Conservation (phyloP, 495 filamentous ascomycete species). For the Penicillium diatomitis region DNA sequence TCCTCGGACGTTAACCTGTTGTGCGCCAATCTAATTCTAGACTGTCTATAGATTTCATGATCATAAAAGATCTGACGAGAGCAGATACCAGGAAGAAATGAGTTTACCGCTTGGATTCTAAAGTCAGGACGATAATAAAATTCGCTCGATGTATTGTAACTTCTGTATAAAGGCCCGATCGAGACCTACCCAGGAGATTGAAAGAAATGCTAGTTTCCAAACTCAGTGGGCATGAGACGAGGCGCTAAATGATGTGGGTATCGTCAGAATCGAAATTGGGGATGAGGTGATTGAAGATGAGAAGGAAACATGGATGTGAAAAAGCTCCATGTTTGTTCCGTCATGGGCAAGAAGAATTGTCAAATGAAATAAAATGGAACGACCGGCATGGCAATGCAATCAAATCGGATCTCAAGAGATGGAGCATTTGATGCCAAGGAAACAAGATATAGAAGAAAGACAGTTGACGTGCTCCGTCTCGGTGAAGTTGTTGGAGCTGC, state of each 20-base stretch:
- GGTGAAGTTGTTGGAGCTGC: too few species aligned
- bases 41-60: too few species aligned
- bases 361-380: slow-evolving; percentile 1
- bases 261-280: slow-evolving; percentile 19
- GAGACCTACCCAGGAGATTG: too few species aligned
- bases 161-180: too few species aligned
- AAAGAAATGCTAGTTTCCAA: too few species aligned
- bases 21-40: too few species aligned
- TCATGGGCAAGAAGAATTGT: neutral
- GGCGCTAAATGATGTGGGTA: slow-evolving; percentile 23
- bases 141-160: too few species aligned
- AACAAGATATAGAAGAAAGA: slow-evolving; percentile 3
- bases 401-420: slow-evolving; percentile 5
- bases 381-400: slow-evolving; percentile 2
- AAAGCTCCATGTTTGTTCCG: neutral
- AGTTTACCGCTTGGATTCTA: too few species aligned
- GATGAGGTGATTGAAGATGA: neutral
- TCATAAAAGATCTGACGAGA: too few species aligned
- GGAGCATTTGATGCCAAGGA: neutral
- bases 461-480: neutral
- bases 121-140: too few species aligned
- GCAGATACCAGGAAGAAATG: too few species aligned
- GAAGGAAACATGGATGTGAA: slow-evolving; percentile 1
- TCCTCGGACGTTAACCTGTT: too few species aligned
- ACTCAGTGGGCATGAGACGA: neutral